phyloP scores from a whole-genome alignment of 1,284 basidiomycete genomes.

The Flammula alnicola region DNA sequence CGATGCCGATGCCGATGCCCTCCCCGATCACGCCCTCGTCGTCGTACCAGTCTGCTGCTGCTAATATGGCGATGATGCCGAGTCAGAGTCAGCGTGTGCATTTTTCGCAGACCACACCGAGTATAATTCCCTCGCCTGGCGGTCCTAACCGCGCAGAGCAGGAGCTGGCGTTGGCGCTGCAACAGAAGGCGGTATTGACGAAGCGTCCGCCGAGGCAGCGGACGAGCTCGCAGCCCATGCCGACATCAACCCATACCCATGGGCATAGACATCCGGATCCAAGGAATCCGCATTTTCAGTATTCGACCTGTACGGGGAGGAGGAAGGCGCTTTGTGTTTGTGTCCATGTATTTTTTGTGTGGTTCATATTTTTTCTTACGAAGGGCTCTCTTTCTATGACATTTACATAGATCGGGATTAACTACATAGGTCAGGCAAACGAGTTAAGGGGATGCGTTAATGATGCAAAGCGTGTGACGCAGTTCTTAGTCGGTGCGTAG shows the following conservation, averaged over 20 bases:
- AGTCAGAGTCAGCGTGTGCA: slow-evolving; percentile 14
- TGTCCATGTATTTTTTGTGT: slow-evolving; percentile 18
- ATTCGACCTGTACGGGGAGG: slow-evolving; percentile 73
- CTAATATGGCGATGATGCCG: neutral
- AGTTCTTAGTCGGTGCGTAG: slow-evolving; percentile 70
- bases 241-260: slow-evolving; percentile 5
- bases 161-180: neutral
- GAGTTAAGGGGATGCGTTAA: slow-evolving; percentile 83
- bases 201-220: slow-evolving; percentile 13
- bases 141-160: neutral
- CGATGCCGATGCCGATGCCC: slow-evolving; percentile 3
- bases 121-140: neutral
- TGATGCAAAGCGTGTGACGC: slow-evolving; percentile 74
- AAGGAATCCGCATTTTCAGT: slow-evolving; percentile 47
- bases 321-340: slow-evolving; percentile 77
- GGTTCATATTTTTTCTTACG: neutral
- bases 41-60: slow-evolving; percentile 8
- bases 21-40: slow-evolving; percentile 8
- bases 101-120: slow-evolving; percentile 8
- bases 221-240: slow-evolving; percentile 17
- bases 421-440: slow-evolving; percentile 69
- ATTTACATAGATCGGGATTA: slow-evolving; percentile 79
- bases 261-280: slow-evolving; percentile 11
- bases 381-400: no score
- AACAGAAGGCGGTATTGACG: slow-evolving; percentile 2